Conservation (phyloP, 345 rosid genomes). For the Lenwebbia sp. region DNA sequence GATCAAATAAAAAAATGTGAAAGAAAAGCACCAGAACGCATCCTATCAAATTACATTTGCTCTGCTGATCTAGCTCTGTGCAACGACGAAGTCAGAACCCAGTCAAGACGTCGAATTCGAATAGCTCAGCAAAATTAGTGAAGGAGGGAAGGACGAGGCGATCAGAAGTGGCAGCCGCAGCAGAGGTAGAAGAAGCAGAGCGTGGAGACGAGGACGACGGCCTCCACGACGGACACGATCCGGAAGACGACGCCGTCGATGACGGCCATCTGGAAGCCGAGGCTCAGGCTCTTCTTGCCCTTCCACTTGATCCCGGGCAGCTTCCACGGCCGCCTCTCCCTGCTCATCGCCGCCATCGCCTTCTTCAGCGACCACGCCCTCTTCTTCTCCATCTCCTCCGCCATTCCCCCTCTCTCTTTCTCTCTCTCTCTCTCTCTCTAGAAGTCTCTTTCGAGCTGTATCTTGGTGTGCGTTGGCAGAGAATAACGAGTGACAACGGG, state of each 20-base stretch:
- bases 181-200: conserved; percentile 70
- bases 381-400: conserved; percentile 1
- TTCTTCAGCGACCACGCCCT: conserved; percentile 6
- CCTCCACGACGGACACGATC: conserved; percentile 48
- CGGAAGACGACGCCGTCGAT: conserved; percentile 43
- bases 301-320: conserved; percentile 16
- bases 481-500: not conserved
- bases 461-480: not conserved
- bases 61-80: not conserved
- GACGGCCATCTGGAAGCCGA: conserved; percentile 14
- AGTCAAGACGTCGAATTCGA: not conserved
- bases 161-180: conserved; percentile 61
- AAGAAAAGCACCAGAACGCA: not conserved
- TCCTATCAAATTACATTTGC: not conserved
- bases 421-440: not conserved
- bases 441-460: not conserved
- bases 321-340: not conserved
- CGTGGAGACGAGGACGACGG: conserved; percentile 48
- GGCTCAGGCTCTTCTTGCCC: conserved; percentile 13
- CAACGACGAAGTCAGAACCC: not conserved
- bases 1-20: not conserved
- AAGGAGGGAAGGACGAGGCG: not conserved
- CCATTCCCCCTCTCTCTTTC: not conserved
- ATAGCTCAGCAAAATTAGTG: not conserved
- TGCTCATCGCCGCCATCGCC: not conserved